A percentile compares a stretch with the other conserved stretches of the same genome.
phyloP scores from a whole-genome alignment of 1,139 yeast genomes.

The Saccharomyces pastorianus region DNA sequence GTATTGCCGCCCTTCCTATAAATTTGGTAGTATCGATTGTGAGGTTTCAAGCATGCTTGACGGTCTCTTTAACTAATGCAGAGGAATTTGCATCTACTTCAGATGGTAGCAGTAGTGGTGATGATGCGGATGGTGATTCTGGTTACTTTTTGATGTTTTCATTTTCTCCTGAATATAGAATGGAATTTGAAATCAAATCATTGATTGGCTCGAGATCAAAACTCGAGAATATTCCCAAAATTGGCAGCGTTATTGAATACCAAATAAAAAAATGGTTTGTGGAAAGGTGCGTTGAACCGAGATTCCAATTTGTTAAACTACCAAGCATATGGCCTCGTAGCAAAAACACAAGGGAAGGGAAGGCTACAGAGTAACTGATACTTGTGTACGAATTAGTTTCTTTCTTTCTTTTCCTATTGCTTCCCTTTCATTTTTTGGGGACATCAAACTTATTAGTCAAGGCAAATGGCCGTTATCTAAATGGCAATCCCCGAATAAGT shows the following conservation, averaged over 20 bases:
- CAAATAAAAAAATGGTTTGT: constrained; percentile 82
- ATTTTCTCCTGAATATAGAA: constrained; percentile 79
- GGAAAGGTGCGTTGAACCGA: constrained; percentile 88
- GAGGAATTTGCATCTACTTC: constrained; percentile 42
- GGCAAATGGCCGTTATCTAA: not conserved
- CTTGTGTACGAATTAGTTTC: not conserved
- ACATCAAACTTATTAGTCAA: not conserved
- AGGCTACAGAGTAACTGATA: constrained; percentile 3
- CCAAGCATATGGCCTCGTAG: constrained; percentile 90
- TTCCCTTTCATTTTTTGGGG: not conserved
- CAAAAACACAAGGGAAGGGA: constrained; percentile 53
- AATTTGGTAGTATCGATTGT: constrained; percentile 80
- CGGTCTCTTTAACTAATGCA: constrained; percentile 49
- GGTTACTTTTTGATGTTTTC: constrained; percentile 67
- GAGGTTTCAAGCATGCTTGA: constrained; percentile 84
- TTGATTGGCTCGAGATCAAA: constrained; percentile 88
- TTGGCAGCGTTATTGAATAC: constrained; percentile 75
- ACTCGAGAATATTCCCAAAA: constrained; percentile 86
- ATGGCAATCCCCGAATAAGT: not conserved
- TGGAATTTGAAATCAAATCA: constrained; percentile 80
- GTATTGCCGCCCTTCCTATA: constrained; percentile 80
- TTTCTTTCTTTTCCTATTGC: not conserved
- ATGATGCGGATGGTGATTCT: constrained; percentile 18
- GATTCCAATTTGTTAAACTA: constrained; percentile 72
- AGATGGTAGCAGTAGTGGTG: constrained; percentile 29